These are phyloP conservation scores for Daedalea quercina DNA, from an alignment of 768 basidiomycete species.

Conservation along the genomic window DNA sequence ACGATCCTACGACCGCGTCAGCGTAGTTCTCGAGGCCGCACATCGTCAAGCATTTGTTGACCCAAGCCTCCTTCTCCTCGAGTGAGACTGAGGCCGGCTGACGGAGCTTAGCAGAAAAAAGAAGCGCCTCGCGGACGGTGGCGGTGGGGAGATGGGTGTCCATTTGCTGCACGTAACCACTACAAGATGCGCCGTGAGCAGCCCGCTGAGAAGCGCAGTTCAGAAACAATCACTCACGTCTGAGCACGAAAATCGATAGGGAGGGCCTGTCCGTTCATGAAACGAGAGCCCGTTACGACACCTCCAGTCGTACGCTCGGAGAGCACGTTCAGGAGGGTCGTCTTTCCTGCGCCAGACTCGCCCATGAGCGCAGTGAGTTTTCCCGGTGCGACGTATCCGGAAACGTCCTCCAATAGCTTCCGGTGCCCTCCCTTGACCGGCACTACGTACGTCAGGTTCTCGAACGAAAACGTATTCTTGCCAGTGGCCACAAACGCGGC, in stretches of 20 bases:
- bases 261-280: constrained; percentile 38
- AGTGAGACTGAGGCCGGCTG: constrained; percentile 60
- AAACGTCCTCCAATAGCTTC: constrained; percentile 61
- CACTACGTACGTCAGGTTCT: constrained; percentile 61
- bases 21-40: constrained; percentile 57
- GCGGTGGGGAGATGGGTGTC: constrained; percentile 73
- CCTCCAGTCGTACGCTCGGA: constrained; percentile 34
- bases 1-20: constrained; percentile 62
- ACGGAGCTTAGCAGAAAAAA: constrained; percentile 74
- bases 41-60: constrained; percentile 53
- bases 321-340: constrained; percentile 43
- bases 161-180: constrained; percentile 83
- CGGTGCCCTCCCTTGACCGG: constrained; percentile 39
- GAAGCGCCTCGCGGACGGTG: constrained; percentile 76
- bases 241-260: constrained; percentile 48
- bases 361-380: constrained; percentile 77
- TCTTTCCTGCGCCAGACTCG: constrained; percentile 48
- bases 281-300: constrained; percentile 32
- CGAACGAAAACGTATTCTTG: constrained; percentile 73
- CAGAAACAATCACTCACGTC: constrained; percentile 24
- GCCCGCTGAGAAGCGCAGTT: background rate
- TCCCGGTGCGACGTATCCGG: constrained; percentile 77
- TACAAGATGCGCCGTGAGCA: constrained; percentile 16
- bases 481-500: background rate
- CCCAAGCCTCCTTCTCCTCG: constrained; percentile 71